These are phyloP conservation scores for Mortierella sp. DNA, from an alignment of 371 early-diverging fungal genomes.

Conservation along the genomic window DNA sequence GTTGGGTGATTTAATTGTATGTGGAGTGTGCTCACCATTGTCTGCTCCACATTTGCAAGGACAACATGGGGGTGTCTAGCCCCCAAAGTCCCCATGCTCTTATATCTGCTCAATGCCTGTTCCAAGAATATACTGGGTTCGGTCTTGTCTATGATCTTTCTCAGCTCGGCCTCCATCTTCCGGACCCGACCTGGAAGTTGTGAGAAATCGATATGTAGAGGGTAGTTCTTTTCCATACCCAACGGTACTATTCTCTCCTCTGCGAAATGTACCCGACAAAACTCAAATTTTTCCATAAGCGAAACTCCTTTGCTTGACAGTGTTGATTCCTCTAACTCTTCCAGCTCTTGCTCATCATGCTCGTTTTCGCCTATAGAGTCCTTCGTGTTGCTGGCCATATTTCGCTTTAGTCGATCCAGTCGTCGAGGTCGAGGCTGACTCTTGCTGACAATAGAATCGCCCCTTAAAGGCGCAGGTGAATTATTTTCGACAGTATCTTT, in stretches of 20 bases:
- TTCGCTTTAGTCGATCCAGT: not conserved
- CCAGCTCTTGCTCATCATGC: not conserved
- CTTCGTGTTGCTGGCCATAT: not conserved
- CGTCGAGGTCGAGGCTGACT: conserved; percentile 8
- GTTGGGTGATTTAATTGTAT: not conserved
- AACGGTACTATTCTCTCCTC: conserved; percentile 62
- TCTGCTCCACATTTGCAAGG: conserved; percentile 57
- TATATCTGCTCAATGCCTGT: conserved; percentile 56
- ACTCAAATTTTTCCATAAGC: conserved; percentile 50
- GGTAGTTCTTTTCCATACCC: conserved; percentile 60
- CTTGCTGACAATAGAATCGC: not conserved
- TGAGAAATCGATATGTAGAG: conserved; percentile 59
- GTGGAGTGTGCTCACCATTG: conserved; percentile 42
- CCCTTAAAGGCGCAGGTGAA: not conserved
- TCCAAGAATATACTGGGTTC: conserved; percentile 57
- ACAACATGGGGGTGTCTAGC: conserved; percentile 63
- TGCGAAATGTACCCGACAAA: conserved; percentile 66
- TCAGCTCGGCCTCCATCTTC: conserved; percentile 47
- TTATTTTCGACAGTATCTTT: not conserved
- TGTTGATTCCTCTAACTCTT: not conserved
- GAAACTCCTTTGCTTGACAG: not conserved
- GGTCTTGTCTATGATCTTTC: conserved; percentile 53
- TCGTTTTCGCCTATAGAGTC: not conserved
- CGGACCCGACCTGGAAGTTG: conserved; percentile 50
- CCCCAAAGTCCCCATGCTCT: conserved; percentile 58